Conservation (phyloP, 2,329 filamentous ascomycete species). For the Chaetomiaceae sp. region DNA sequence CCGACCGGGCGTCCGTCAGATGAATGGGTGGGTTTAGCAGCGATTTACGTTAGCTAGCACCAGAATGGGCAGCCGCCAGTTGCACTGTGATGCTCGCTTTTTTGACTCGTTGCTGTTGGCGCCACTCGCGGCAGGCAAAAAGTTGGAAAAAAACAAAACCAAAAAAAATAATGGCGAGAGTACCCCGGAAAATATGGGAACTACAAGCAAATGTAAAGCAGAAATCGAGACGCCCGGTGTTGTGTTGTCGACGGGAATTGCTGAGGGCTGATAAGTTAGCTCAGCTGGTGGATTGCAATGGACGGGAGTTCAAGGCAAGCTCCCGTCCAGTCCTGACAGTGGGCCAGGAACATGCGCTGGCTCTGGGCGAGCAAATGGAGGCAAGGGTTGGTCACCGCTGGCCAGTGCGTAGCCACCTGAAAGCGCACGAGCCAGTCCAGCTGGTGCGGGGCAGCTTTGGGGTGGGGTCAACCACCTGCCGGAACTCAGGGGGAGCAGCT, state of each 20-base stretch:
- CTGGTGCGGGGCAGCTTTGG: constrained; percentile 8
- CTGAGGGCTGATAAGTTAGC: constrained; percentile 14
- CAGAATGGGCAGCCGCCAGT: not conserved
- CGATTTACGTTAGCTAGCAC: no score
- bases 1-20: constrained; percentile 14
- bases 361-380: constrained; percentile 5
- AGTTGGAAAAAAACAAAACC: constrained; percentile 1
- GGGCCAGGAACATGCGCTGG: constrained; percentile 15
- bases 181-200: constrained; percentile 11
- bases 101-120: constrained; percentile 3
- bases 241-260: constrained; percentile 4
- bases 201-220: constrained; percentile 4
- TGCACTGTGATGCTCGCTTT: constrained; percentile 1
- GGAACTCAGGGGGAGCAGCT: no score
- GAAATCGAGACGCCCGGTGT: constrained; percentile 13
- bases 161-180: no score
- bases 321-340: constrained; percentile 4
- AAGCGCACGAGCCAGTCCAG: no score
- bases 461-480: no score
- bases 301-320: constrained; percentile 16
- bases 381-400: constrained; percentile 4
- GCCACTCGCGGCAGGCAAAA: not conserved
- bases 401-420: constrained; percentile 8
- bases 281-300: constrained; percentile 6
- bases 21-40: not conserved